Conservation (phyloP, 345 rosid genomes). For the Aethionema arabicum region DNA sequence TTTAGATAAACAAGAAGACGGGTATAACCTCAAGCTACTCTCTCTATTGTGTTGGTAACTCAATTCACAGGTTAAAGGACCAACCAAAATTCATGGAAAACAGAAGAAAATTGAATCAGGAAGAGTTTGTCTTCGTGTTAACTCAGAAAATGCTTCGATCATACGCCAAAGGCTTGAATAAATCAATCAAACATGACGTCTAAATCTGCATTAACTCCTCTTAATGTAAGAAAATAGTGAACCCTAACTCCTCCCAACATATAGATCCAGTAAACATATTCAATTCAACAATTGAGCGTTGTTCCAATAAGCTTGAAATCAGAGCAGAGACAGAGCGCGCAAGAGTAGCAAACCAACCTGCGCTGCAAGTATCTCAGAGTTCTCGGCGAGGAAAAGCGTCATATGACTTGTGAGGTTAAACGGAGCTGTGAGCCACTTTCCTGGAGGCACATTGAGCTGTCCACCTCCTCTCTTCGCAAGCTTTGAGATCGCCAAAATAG, state of each 20-base stretch:
- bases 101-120: not conserved
- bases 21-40: conserved; percentile 4
- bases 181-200: not conserved
- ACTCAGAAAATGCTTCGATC: not conserved
- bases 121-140: not conserved
- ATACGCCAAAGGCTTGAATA: not conserved
- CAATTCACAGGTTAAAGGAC: not conserved
- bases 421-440: conserved; percentile 91
- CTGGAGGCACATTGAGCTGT: conserved; percentile 93
- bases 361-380: conserved; percentile 80
- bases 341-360: conserved; percentile 46
- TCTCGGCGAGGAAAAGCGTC: conserved; percentile 80
- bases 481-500: conserved; percentile 69
- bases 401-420: conserved; percentile 93
- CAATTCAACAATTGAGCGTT: not conserved
- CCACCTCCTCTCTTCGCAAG: conserved; percentile 73
- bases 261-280: not conserved
- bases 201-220: not conserved
- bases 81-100: not conserved
- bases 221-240: not conserved
- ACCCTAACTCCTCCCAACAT: not conserved
- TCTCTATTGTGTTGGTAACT: not conserved
- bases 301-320: not conserved
- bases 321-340: not conserved
- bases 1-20: not conserved